These are phyloP conservation scores for Aspergillus sp. DNA, from an alignment of 2,329 filamentous ascomycete species.

Conservation along the genomic window DNA sequence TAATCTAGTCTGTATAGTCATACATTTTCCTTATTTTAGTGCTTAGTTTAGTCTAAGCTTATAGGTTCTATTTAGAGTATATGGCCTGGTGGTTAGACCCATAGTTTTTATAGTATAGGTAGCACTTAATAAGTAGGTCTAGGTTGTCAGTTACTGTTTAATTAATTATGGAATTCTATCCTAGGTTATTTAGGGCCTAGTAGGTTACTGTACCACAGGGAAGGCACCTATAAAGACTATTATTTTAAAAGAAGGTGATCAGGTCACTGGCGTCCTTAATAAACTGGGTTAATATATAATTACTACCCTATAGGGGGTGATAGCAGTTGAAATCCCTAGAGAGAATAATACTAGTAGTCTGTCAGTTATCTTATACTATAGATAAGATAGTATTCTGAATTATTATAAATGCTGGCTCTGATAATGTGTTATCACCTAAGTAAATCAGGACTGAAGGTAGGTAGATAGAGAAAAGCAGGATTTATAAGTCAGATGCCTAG, in stretches of 20 bases:
- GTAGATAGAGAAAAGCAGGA: conserved; percentile 15
- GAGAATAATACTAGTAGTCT: conserved; percentile 5
- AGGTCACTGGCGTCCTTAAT: conserved; percentile 6
- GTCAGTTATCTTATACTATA: neutral
- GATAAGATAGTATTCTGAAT: conserved; percentile 3
- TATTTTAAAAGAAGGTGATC: conserved; percentile 5
- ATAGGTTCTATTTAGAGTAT: conserved; percentile 15
- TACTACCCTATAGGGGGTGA: conserved; percentile 7
- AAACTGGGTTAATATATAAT: conserved; percentile 3
- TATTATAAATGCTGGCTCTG: neutral
- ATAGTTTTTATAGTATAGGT: conserved; percentile 19
- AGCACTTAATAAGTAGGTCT: conserved; percentile 12
- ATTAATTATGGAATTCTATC: conserved; percentile 8
- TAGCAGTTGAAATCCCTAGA: conserved; percentile 11
- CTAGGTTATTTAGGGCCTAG: conserved; percentile 6
- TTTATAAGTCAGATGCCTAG: conserved; percentile 9
- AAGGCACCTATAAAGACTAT: conserved; percentile 7
- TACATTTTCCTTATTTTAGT: conserved; percentile 9
- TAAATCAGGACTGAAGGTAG: conserved; percentile 3
- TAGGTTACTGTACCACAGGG: conserved; percentile 5
- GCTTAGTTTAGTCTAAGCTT: neutral
- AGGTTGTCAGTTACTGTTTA: conserved; percentile 10
- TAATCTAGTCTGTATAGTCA: conserved; percentile 7
- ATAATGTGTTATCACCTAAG: neutral
- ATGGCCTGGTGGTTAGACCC: conserved; percentile 15